These are phyloP conservation scores for Colletotrichum sp. DNA, from an alignment of 2,329 filamentous ascomycete species.

Conservation along the genomic window DNA sequence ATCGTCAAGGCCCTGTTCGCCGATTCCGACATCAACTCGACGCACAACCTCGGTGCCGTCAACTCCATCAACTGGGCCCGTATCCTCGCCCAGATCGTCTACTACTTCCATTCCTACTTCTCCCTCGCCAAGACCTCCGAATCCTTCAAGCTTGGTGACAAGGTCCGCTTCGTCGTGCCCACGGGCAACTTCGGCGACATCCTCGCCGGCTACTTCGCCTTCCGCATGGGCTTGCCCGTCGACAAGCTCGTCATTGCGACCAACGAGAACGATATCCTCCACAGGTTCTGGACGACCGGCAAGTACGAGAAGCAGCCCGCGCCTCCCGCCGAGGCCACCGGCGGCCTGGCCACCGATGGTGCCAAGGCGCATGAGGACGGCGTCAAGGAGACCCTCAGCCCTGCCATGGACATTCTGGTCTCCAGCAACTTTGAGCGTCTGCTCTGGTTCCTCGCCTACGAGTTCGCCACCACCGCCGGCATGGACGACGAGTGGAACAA, in stretches of 20 bases:
- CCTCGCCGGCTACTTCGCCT: slow-evolving; percentile 90
- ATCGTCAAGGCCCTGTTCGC: slow-evolving; percentile 93
- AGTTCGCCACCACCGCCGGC: slow-evolving; percentile 63
- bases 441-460: slow-evolving; percentile 89
- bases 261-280: slow-evolving; percentile 96
- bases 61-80: slow-evolving; percentile 97
- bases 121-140: slow-evolving; percentile 66
- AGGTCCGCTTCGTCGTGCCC: slow-evolving; percentile 85
- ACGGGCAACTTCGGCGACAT: slow-evolving; percentile 98
- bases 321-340: slow-evolving; percentile 60
- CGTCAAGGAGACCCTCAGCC: slow-evolving; percentile 89
- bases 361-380: slow-evolving; percentile 70
- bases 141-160: slow-evolving; percentile 67
- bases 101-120: slow-evolving; percentile 97
- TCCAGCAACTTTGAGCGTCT: slow-evolving; percentile 96
- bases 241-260: slow-evolving; percentile 92
- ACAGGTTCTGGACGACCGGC: slow-evolving; percentile 92
- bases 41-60: slow-evolving; percentile 85
- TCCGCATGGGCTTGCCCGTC: slow-evolving; percentile 84
- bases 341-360: slow-evolving; percentile 69
- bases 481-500: slow-evolving; percentile 71
- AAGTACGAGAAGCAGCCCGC: slow-evolving; percentile 85
- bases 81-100: slow-evolving; percentile 95
- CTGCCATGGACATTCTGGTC: slow-evolving; percentile 97
- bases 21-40: slow-evolving; percentile 82